Base-by-base conservation (phyloP, 78 protist genomes). In the Pigoraptor vietnamica region DNA sequence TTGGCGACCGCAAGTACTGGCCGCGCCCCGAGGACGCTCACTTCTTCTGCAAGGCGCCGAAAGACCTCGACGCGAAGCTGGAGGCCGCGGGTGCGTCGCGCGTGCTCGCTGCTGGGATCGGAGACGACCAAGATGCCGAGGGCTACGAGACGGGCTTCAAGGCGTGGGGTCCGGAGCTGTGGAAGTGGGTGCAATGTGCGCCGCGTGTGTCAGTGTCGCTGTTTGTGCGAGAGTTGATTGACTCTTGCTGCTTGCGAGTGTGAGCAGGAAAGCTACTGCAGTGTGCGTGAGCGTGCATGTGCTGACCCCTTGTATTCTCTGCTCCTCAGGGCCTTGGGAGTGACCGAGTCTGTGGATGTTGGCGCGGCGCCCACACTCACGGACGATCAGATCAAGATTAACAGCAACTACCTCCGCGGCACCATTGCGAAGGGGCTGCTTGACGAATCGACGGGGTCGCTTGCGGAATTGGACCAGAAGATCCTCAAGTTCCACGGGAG, bases 1-100 rank as follows among this genome's bases (percentile, higher is more conserved):
- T 95, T 9, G 96, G 96, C 0, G 96, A 95, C 91, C 23, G 56
- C 89, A 82, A 91, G 87, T 94, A 94, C 93, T 90, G 94, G 94
- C 90, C 90, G 36, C 14, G 86, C 2, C 38, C 91, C 48, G 92
- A 93, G 37, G 90, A 24, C 1, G 90, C 67, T 21, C 21, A 2
- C 33, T 93, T 89, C 90, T 93, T 38, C 34, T 56, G 89, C 88
- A 90, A 94, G 92, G 88, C 93, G 6, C 92, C 91, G 14, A 21
- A 9, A 33, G 95, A 94, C 40, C 39, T 94, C 1, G 95, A 94
- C 56, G 67, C 25, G 55, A 23, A 39, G 0, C 48, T 94, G 35
- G 86, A 37, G 48, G 90, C 0, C 23, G 36, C 89, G 32, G 95
- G 95, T 0, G 93, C 91, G 36, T 21, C 14, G 81, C 81, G 39